A percentile compares a stretch with the other conserved stretches of the same genome.
Conservation (phyloP, 257 asterid genomes). For the Solanum arcanum region DNA sequence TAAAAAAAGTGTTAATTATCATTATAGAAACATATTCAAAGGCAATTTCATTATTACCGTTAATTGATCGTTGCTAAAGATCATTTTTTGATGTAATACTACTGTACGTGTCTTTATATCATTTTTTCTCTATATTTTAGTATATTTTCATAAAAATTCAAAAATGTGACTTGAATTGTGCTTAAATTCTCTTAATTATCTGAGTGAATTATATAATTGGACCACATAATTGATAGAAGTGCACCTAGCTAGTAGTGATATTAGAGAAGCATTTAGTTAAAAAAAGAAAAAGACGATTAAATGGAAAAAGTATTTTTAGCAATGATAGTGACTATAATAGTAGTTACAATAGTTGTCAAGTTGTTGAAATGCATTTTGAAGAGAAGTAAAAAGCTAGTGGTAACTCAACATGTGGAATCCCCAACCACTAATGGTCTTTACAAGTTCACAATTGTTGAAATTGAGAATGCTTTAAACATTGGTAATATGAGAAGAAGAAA, state of each 20-base stretch:
- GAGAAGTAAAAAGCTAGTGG: not conserved
- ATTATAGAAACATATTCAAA: too few species aligned
- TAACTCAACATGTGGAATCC: not conserved
- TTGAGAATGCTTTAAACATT: slow-evolving; percentile 39
- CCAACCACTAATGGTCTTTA: slow-evolving; percentile 29
- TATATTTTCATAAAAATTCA: not conserved
- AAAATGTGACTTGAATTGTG: not conserved
- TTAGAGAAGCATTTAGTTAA: not conserved
- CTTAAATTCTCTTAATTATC: not conserved
- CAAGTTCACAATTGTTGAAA: slow-evolving; percentile 60
- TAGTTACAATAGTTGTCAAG: not conserved
- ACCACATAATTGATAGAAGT: not conserved
- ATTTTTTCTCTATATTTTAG: not conserved
- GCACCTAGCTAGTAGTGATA: not conserved
- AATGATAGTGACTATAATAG: not conserved
- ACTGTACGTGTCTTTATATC: not conserved
- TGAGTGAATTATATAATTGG: not conserved
- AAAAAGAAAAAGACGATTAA: not conserved
- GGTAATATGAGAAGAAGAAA: slow-evolving; percentile 14
- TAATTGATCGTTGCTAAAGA: not conserved
- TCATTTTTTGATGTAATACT: not conserved
- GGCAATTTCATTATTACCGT: not conserved
- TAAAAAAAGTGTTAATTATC: not conserved
- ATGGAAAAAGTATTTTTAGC: not conserved
- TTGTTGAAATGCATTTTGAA: not conserved